phyloP scores from a whole-genome alignment of 1,139 yeast genomes.

The Zygosaccharomyces pseudobailii region DNA sequence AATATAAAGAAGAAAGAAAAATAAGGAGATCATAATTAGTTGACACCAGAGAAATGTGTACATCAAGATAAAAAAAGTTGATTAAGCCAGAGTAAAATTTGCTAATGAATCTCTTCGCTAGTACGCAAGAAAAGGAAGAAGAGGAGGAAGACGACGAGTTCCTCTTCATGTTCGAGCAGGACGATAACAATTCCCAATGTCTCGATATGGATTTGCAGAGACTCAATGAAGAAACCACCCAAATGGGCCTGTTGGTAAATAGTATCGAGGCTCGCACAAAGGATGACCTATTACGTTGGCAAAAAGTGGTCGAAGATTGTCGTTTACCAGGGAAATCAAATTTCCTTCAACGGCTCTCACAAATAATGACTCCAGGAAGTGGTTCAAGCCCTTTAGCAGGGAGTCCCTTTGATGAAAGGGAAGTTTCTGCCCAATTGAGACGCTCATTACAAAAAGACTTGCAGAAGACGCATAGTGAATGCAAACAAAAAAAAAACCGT shows the following conservation, averaged over 20 bases:
- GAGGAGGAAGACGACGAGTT: conserved; percentile 3
- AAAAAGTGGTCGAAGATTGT: background rate
- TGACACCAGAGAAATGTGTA: background rate
- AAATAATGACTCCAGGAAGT: conserved; percentile 3
- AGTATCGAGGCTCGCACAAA: background rate
- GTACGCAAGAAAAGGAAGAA: background rate
- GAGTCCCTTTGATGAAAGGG: background rate
- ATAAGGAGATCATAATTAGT: background rate
- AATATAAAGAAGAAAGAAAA: background rate
- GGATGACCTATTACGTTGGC: conserved; percentile 1
- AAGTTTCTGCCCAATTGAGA: background rate
- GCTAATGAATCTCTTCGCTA: conserved; percentile 1
- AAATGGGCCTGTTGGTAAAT: conserved; percentile 1
- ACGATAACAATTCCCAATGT: background rate
- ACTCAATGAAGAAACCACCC: conserved; percentile 1
- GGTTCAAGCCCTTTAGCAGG: conserved; percentile 1
- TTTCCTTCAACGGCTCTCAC: conserved; percentile 2
- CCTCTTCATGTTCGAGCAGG: conserved; percentile 4
- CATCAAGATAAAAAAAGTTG: too few species aligned
- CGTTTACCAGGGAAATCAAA: background rate
- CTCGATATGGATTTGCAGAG: background rate
- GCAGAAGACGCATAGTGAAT: background rate
- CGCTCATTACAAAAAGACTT: background rate
- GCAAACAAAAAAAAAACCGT: background rate
- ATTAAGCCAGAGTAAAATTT: background rate